phyloP scores from a whole-genome alignment of 768 basidiomycete species.

The Chalciporus chontae region DNA sequence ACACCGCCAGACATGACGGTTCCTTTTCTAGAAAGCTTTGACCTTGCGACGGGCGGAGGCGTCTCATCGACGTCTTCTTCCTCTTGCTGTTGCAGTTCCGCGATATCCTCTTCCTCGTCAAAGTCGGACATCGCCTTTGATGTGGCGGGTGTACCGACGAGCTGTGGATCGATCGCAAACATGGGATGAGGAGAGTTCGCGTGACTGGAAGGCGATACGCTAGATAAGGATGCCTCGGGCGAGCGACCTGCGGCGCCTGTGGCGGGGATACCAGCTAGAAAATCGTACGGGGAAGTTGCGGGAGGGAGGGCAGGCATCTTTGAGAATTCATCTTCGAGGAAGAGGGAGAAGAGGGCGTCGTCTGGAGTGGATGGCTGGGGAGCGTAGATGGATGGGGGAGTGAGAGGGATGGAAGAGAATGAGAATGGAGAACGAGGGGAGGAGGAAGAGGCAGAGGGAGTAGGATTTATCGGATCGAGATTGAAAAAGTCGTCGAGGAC shows the following conservation, averaged over 20 bases:
- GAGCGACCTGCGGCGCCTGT: slow-evolving; percentile 25
- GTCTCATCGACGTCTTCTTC: slow-evolving; percentile 34
- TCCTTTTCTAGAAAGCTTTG: slow-evolving; percentile 56
- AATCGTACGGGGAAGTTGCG: slow-evolving; percentile 35
- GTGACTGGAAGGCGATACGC: slow-evolving; percentile 11
- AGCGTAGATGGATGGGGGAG: slow-evolving; percentile 42
- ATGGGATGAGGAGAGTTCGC: slow-evolving; percentile 28
- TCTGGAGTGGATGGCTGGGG: slow-evolving; percentile 20
- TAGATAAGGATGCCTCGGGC: slow-evolving; percentile 18
- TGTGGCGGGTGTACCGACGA: slow-evolving; percentile 62
- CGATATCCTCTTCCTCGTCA: slow-evolving; percentile 33
- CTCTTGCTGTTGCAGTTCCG: slow-evolving; percentile 17
- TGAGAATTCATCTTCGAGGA: slow-evolving; percentile 42
- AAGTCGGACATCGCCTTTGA: slow-evolving; percentile 41
- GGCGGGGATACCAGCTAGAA: slow-evolving; percentile 31
- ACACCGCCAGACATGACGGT: slow-evolving; percentile 74
- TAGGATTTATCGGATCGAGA: slow-evolving; percentile 47
- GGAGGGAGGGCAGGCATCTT: slow-evolving; percentile 29
- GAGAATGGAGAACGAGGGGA: slow-evolving; percentile 41
- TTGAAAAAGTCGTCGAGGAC: slow-evolving; percentile 64
- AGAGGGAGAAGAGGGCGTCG: slow-evolving; percentile 41
- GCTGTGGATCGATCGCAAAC: slow-evolving; percentile 69
- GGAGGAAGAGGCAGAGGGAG: slow-evolving; percentile 31
- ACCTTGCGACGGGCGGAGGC: slow-evolving; percentile 29
- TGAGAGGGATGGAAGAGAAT: slow-evolving; percentile 34